Percentiles rank a stretch among this genome's conserved stretches.
These are phyloP conservation scores for Chytriomyces hyalinus DNA, from an alignment of 192 early-diverging fungal species.

Conservation along the genomic window DNA sequence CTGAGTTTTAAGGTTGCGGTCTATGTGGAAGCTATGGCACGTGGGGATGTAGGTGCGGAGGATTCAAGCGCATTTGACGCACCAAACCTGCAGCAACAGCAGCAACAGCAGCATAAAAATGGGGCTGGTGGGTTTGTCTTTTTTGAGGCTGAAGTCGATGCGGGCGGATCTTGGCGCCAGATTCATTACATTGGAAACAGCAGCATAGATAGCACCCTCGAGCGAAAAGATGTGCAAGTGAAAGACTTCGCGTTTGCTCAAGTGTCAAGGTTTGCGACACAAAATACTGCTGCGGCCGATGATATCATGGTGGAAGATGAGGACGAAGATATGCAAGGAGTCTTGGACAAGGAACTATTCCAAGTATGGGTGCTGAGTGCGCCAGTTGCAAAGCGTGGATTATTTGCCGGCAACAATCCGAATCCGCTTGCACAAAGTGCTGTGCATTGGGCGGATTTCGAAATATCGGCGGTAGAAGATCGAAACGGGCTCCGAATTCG, in stretches of 20 bases:
- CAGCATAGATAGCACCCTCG: background rate
- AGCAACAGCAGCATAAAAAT: no score
- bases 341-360: background rate
- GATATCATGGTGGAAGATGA: background rate
- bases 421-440: background rate
- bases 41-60: background rate
- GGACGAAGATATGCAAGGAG: background rate
- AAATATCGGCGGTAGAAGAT: slow-evolving; percentile 17
- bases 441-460: slow-evolving; percentile 1
- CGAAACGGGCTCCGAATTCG: background rate
- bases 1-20: background rate
- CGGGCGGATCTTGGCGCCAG: background rate
- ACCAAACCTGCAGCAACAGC: background rate
- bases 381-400: background rate
- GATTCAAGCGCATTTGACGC: background rate
- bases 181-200: background rate
- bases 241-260: background rate
- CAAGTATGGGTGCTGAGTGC: background rate
- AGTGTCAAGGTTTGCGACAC: background rate
- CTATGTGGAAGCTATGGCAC: background rate
- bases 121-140: background rate
- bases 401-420: no score
- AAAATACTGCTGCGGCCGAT: background rate
- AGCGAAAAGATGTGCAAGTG: background rate
- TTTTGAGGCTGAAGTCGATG: background rate